These are phyloP conservation scores for Yamadazyma epiphylla DNA, from an alignment of 1,139 yeast species.

Conservation along the genomic window DNA sequence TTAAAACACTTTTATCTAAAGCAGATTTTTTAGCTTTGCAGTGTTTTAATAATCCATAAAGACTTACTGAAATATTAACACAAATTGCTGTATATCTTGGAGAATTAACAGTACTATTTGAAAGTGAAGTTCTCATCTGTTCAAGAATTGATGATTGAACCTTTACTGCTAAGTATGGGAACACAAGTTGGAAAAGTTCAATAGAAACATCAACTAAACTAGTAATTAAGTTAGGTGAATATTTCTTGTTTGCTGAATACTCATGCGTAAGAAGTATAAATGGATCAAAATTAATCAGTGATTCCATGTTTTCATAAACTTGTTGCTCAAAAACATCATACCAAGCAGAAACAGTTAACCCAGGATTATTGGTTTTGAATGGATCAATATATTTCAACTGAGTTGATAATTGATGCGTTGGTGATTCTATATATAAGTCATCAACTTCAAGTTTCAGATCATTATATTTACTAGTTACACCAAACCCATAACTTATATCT, in stretches of 20 bases:
- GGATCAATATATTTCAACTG: background rate
- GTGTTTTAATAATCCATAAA: slow-evolving; percentile 52
- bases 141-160: slow-evolving; percentile 86
- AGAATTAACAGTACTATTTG: slow-evolving; percentile 26
- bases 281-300: slow-evolving; percentile 35
- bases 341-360: slow-evolving; percentile 20
- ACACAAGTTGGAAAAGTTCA: slow-evolving; percentile 66
- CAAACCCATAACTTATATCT: slow-evolving; percentile 35
- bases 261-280: slow-evolving; percentile 22
- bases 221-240: slow-evolving; percentile 36
- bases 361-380: slow-evolving; percentile 6
- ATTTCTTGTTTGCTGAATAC: slow-evolving; percentile 22
- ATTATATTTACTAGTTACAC: slow-evolving; percentile 35
- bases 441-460: background rate
- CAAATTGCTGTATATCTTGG: slow-evolving; percentile 47
- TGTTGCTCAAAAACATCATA: slow-evolving; percentile 28
- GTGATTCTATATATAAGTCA: too few relatives aligned
- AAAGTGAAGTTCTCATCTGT: slow-evolving; percentile 58
- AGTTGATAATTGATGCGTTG: too few relatives aligned
- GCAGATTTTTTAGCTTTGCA: slow-evolving; percentile 20
- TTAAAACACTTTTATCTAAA: slow-evolving; percentile 45
- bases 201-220: slow-evolving; percentile 74
- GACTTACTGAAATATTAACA: slow-evolving; percentile 59
- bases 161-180: slow-evolving; percentile 72
- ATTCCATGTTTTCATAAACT: slow-evolving; percentile 21